Evolutionary conservation across 495 filamentous ascomycete species (phyloP).

Genomic region (Podospora didyma): DNA sequence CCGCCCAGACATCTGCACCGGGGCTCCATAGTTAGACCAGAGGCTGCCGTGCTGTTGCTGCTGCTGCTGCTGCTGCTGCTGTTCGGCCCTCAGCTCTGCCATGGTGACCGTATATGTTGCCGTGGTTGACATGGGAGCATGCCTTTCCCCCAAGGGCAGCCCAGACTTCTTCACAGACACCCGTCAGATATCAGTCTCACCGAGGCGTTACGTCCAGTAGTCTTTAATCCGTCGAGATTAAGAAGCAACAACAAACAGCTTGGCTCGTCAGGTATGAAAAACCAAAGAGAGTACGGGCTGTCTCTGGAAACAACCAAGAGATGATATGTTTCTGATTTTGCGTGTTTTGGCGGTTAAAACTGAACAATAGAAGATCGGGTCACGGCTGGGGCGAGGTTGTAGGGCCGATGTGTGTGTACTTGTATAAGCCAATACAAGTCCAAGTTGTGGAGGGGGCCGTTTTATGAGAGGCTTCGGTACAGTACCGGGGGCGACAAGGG

Average conservation of each 20-base stretch:
- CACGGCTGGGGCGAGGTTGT: constrained; percentile 38
- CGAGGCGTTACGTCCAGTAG: not conserved
- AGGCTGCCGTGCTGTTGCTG: constrained; percentile 41
- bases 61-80: constrained; percentile 46
- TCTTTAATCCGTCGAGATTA: not conserved
- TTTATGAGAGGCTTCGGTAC: constrained; percentile 49
- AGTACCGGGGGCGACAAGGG: constrained; percentile 42
- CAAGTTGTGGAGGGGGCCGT: constrained; percentile 40
- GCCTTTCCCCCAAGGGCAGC: constrained; percentile 25
- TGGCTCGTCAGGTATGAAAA: not conserved
- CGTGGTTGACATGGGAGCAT: constrained; percentile 51
- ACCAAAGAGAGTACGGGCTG: not conserved
- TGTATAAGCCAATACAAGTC: constrained; percentile 44
- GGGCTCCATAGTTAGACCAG: constrained; percentile 49
- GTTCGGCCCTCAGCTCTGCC: constrained; percentile 52
- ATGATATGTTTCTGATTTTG: not conserved
- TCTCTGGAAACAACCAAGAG: constrained; percentile 1
- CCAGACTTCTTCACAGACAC: constrained; percentile 17
- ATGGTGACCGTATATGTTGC: constrained; percentile 51
- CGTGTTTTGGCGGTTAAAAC: constrained; percentile 9
- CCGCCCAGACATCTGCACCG: constrained; percentile 45
- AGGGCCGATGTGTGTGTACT: constrained; percentile 41
- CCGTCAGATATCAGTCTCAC: not conserved
- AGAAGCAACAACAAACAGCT: not conserved
- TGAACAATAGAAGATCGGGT: constrained; percentile 33